Evolutionary conservation across 1,284 basidiomycete genomes (phyloP).

Genomic region (Ceratobasidium sp.): DNA sequence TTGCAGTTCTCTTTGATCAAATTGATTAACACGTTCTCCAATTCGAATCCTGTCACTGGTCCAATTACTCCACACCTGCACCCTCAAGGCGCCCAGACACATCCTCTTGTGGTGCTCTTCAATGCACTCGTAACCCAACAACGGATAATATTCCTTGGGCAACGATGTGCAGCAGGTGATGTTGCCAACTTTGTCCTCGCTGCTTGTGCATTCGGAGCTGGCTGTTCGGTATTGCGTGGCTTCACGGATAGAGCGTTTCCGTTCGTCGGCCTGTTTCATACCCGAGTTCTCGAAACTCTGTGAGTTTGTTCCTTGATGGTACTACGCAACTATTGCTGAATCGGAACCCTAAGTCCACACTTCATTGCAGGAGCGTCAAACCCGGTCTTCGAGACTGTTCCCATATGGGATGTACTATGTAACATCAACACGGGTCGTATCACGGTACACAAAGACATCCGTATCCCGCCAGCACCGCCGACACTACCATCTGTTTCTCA

Average conservation of each 20-base stretch:
- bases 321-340: conserved; percentile 1
- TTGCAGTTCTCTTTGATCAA: conserved; percentile 88
- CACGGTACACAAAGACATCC: conserved; percentile 84
- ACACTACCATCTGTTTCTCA: conserved; percentile 48
- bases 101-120: conserved; percentile 92
- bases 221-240: conserved; percentile 81
- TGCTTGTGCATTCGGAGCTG: conserved; percentile 89
- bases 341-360: conserved; percentile 64
- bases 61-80: conserved; percentile 92
- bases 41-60: conserved; percentile 70
- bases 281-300: conserved; percentile 12
- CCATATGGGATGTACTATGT: conserved; percentile 88
- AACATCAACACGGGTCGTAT: conserved; percentile 87
- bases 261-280: conserved; percentile 58
- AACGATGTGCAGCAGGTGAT: conserved; percentile 82
- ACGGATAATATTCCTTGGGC: conserved; percentile 91
- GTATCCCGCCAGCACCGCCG: conserved; percentile 55
- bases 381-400: conserved; percentile 87
- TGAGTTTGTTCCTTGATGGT: not conserved
- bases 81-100: conserved; percentile 87
- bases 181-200: conserved; percentile 91
- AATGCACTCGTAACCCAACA: conserved; percentile 94
- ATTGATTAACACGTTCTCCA: conserved; percentile 80
- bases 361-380: conserved; percentile 97
- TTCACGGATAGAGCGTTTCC: conserved; percentile 91